Percentiles rank a stretch among this genome's conserved stretches.
phyloP scores from a whole-genome alignment of 176 grass and related monocot genomes.

The Triticum urartu region DNA sequence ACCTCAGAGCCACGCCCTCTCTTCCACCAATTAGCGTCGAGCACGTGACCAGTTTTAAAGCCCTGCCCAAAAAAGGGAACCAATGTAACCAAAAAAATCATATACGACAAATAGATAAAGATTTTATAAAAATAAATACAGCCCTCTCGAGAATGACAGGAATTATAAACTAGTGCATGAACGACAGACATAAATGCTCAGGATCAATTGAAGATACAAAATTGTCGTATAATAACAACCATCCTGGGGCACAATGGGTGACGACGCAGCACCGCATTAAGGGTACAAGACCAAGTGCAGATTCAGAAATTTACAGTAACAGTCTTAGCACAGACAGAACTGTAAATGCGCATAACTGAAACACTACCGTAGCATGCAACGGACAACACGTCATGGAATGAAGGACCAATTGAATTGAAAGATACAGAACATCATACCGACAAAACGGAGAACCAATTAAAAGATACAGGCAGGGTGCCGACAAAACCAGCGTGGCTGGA shows the following conservation, averaged over 20 bases:
- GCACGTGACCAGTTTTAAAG: not conserved
- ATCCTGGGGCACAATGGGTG: not conserved
- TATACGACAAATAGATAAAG: not conserved
- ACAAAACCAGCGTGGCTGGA: too few relatives aligned
- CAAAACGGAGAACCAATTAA: too few relatives aligned
- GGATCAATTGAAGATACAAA: not conserved
- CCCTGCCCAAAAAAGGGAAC: conserved; percentile 2
- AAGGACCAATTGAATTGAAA: too few relatives aligned
- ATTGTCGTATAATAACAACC: not conserved
- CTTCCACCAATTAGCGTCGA: not conserved
- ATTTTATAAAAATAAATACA: not conserved
- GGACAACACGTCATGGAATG: too few relatives aligned
- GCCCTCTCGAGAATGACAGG: not conserved
- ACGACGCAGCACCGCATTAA: too few relatives aligned
- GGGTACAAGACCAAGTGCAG: too few relatives aligned
- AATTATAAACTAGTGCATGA: not conserved
- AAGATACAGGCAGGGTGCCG: too few relatives aligned
- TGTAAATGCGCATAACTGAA: too few relatives aligned
- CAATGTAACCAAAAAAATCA: not conserved
- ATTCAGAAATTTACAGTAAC: too few relatives aligned
- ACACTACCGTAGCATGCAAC: too few relatives aligned
- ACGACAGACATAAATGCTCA: not conserved
- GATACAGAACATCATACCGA: too few relatives aligned
- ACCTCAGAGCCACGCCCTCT: not conserved
- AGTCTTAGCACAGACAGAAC: too few relatives aligned